A percentile compares a stretch with the other conserved stretches of the same genome.
Evolutionary conservation across 1,139 yeast genomes (phyloP).

Genomic region (Yueomyces sp.): DNA sequence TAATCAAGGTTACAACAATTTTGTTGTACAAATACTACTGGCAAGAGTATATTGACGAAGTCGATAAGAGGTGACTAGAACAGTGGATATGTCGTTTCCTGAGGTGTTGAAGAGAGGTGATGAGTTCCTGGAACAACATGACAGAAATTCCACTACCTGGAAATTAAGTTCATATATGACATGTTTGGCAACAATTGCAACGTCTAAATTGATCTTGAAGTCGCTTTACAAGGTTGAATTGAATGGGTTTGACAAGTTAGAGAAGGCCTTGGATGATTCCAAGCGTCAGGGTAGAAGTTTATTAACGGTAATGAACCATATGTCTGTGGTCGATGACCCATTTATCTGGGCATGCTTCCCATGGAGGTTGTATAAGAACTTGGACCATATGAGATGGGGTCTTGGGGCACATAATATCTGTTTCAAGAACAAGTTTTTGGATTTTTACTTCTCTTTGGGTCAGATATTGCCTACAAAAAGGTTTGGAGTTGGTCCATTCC

Average conservation of each 20-base stretch:
- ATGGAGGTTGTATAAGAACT: constrained; percentile 46
- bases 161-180: constrained; percentile 56
- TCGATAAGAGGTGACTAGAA: not conserved
- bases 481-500: constrained; percentile 89
- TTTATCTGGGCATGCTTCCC: constrained; percentile 82
- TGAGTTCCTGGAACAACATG: constrained; percentile 51
- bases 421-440: constrained; percentile 42
- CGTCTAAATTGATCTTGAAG: constrained; percentile 51
- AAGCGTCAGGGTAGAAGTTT: constrained; percentile 59
- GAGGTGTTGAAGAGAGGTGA: constrained; percentile 68
- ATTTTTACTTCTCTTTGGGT: constrained; percentile 73
- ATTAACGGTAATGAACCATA: constrained; percentile 88
- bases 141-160: constrained; percentile 52
- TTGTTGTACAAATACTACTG: too few relatives aligned
- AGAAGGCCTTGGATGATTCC: constrained; percentile 49
- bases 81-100: constrained; percentile 48
- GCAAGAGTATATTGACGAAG: too few relatives aligned
- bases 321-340: constrained; percentile 92
- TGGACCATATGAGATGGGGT: constrained; percentile 80
- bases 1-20: too few relatives aligned
- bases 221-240: constrained; percentile 52
- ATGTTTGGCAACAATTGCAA: constrained; percentile 51
- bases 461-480: constrained; percentile 76
- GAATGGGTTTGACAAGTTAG: constrained; percentile 49
- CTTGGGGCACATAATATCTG: constrained; percentile 89